phyloP scores from a whole-genome alignment of 345 rosid genomes.

The Hibiscus tridactylites region DNA sequence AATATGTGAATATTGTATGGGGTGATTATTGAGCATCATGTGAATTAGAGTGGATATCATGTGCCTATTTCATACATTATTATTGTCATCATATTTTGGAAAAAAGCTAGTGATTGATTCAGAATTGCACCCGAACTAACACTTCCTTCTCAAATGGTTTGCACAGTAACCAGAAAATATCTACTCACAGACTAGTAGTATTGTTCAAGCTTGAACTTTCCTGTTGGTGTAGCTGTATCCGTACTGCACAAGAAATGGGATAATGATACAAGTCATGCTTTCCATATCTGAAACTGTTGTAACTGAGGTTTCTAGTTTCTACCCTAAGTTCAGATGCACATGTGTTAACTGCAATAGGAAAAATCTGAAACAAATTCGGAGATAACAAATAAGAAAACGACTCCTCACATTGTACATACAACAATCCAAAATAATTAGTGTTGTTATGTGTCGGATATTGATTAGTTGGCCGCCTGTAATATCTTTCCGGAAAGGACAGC shows the following conservation, averaged over 20 bases:
- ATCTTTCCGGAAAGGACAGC: not conserved
- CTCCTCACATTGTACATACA: too few relatives aligned
- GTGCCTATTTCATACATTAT: conserved; percentile 14
- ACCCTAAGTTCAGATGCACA: not conserved
- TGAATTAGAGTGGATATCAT: conserved; percentile 28
- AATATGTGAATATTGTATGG: conserved; percentile 22
- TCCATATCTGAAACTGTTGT: not conserved
- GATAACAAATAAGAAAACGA: too few relatives aligned
- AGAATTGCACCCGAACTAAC: not conserved
- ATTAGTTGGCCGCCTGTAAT: conserved; percentile 12
- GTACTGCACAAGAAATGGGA: not conserved
- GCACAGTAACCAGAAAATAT: not conserved
- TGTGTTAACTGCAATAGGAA: too few relatives aligned
- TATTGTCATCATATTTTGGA: not conserved
- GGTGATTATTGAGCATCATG: conserved; percentile 46
- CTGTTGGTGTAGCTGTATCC: not conserved
- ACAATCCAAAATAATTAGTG: too few relatives aligned
- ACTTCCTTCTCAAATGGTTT: not conserved
- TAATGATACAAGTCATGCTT: not conserved
- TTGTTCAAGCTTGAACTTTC: not conserved
- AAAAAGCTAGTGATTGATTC: conserved; percentile 3
- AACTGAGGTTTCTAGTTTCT: not conserved
- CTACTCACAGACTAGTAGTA: not conserved
- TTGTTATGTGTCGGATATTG: conserved; percentile 6
- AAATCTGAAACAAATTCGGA: too few relatives aligned